Conservation (phyloP, 345 rosid species). For the Salix koriyanagi region DNA sequence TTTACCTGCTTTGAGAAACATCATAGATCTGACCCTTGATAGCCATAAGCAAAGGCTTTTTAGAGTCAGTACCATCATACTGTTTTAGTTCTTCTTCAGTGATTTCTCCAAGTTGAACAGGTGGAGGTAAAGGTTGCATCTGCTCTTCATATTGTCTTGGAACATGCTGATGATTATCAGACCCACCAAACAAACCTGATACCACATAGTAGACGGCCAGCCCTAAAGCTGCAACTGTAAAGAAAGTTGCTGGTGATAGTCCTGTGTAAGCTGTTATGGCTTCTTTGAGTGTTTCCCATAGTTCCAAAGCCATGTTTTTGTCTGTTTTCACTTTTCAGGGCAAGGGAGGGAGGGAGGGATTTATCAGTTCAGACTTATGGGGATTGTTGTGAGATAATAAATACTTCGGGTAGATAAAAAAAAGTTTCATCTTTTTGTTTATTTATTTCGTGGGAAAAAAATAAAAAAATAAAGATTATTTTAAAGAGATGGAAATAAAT, state of each 20-base stretch:
- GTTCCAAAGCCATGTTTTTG: conserved; percentile 61
- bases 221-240: conserved; percentile 62
- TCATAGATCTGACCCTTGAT: conserved; percentile 99
- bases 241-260: conserved; percentile 71
- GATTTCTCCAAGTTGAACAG: conserved; percentile 90
- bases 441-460: neutral
- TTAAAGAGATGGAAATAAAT: too few species aligned
- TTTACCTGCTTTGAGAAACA: conserved; percentile 90
- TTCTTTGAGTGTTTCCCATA: conserved; percentile 85
- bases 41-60: conserved; percentile 94
- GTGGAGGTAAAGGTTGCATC: conserved; percentile 71
- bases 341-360: neutral
- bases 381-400: neutral
- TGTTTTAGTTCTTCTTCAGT: conserved; percentile 74
- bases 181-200: conserved; percentile 57
- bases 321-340: neutral
- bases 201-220: conserved; percentile 67
- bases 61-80: conserved; percentile 77
- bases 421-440: neutral
- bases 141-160: conserved; percentile 47
- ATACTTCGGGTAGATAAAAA: neutral
- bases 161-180: conserved; percentile 41
- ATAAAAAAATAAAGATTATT: too few species aligned
- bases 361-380: neutral
- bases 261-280: conserved; percentile 84